Conservation (phyloP, 306 rosid genomes). For the Luffa acutangula region DNA sequence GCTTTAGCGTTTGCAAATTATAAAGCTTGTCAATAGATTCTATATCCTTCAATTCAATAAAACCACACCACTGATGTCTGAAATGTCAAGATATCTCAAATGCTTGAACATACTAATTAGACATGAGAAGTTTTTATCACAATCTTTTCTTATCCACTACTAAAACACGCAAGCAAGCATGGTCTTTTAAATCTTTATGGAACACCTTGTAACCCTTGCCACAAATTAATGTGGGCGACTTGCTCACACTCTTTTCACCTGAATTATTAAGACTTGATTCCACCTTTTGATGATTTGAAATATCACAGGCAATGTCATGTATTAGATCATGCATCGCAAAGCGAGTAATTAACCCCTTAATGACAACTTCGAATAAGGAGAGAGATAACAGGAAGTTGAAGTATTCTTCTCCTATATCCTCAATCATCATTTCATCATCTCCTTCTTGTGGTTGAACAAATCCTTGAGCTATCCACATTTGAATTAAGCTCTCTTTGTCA, state of each 20-base stretch:
- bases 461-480: background rate
- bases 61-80: too few relatives aligned
- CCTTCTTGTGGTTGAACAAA: too few relatives aligned
- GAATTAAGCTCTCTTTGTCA: background rate
- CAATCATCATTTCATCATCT: too few relatives aligned
- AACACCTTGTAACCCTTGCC: too few relatives aligned
- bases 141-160: background rate
- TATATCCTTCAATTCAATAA: background rate
- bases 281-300: background rate
- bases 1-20: background rate
- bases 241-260: background rate
- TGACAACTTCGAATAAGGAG: too few relatives aligned
- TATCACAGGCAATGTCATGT: background rate
- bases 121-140: background rate
- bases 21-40: background rate
- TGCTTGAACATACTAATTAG: background rate
- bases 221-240: background rate
- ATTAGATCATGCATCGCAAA: too few relatives aligned
- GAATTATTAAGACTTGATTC: background rate
- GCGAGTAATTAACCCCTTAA: too few relatives aligned
- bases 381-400: too few relatives aligned
- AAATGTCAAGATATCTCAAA: conserved; percentile 4
- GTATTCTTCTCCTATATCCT: too few relatives aligned
- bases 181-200: background rate
- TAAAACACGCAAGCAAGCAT: background rate